phyloP scores from a whole-genome alignment of 805 yeast genomes.

The Starmerella powellii region DNA sequence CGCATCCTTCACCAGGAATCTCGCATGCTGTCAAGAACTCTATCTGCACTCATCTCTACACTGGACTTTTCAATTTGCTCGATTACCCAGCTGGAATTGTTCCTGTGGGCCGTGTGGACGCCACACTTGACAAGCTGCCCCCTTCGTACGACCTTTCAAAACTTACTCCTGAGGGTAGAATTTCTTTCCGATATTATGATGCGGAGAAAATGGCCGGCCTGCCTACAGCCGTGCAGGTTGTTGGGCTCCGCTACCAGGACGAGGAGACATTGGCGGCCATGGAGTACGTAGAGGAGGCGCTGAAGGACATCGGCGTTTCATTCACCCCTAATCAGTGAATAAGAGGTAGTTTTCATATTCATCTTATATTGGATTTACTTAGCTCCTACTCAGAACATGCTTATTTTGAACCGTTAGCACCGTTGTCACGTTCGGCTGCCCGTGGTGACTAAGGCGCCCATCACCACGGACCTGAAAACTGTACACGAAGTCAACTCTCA shows the following conservation, averaged over 20 bases:
- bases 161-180: slow-evolving; percentile 35
- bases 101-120: slow-evolving; percentile 48
- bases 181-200: slow-evolving; percentile 38
- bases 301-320: slow-evolving; percentile 1
- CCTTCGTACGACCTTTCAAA: slow-evolving; percentile 23
- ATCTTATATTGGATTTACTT: too few species aligned
- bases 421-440: too few species aligned
- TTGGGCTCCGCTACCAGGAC: slow-evolving; percentile 44
- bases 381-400: too few species aligned
- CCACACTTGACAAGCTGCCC: slow-evolving; percentile 27
- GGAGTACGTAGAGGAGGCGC: slow-evolving; percentile 32
- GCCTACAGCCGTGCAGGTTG: slow-evolving; percentile 54
- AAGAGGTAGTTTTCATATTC: too few species aligned
- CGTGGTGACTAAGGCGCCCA: neutral
- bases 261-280: slow-evolving; percentile 45
- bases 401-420: too few species aligned
- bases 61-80: slow-evolving; percentile 42
- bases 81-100: slow-evolving; percentile 47
- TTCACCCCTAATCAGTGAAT: too few species aligned
- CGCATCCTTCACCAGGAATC: slow-evolving; percentile 36
- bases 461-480: neutral
- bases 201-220: slow-evolving; percentile 37
- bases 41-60: slow-evolving; percentile 39
- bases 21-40: slow-evolving; percentile 31
- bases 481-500: neutral